Evolutionary conservation across 1,284 basidiomycete genomes (phyloP), one percentile per base, ranked within the genome.

Genomic region (Boletus smithii): DNA sequence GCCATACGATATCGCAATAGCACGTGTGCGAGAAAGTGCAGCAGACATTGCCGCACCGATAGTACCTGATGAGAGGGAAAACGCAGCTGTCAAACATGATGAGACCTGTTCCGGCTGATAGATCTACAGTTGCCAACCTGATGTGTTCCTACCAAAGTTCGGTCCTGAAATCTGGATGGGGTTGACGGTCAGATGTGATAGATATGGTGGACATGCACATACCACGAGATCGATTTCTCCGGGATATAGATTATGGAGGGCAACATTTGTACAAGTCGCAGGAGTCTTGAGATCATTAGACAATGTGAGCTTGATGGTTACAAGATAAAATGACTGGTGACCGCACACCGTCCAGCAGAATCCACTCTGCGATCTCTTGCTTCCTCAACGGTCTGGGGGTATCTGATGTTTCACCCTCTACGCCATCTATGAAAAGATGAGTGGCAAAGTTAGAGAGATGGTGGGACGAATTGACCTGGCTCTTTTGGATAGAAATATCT

Each of bases 181-280:
- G 42, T 44, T 40, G 13, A 31, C 8, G 30, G 35, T 48, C 24
- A 42, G 34, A 33, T 33, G 27, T 22, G 17, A 34, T 14, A 11
- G 6, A 32, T 16, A 37, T 20, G 34, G 27, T 43, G 18, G 18
- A 36, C 17, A 52, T 42, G 39, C 8, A 71, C 79, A 37, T 56
- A 89, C 88, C 53, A 88, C 82, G 22, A 97, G 77, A 65, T 97
- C 93, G 31, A 97, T 88, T 61, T 90, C 72, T 27, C 77, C 83
- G 0, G 83, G 83, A 65, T 85, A 95, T 14, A 97, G 61, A 61
- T 95, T 95, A 65, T 95, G 88, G 35, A 97, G 70, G 1, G 79
- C 91, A 48, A 97, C 83, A 60, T 95, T 95, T 2, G 90, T 76
- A 64, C 94, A 97, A 2, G 92, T 90, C 4, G 93, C 91, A 2